A percentile compares a stretch with the other conserved stretches of the same genome.
Evolutionary conservation across 1,284 basidiomycete genomes (phyloP).

Genomic region (Stygiomarasmius scandens): DNA sequence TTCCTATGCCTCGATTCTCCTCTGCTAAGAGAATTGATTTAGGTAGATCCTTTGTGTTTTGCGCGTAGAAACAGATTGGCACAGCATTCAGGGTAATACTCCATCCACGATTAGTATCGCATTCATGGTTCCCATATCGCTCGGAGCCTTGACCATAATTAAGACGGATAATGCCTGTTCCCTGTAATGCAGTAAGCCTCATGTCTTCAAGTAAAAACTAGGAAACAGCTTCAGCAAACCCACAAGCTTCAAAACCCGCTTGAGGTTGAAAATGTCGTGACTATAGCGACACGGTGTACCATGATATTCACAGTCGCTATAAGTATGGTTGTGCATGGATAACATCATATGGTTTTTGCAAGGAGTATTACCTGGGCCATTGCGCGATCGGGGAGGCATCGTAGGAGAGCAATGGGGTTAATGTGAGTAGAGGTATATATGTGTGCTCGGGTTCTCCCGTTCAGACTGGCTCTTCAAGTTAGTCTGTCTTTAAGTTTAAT

Average conservation of each 20-base stretch:
- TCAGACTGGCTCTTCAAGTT: too few relatives aligned
- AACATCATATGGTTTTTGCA: not conserved
- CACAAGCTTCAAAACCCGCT: not conserved
- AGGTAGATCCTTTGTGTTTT: not conserved
- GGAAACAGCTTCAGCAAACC: not conserved
- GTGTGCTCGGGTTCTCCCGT: too few relatives aligned
- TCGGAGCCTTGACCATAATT: not conserved
- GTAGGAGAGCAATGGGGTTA: too few relatives aligned
- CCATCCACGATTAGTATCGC: not conserved
- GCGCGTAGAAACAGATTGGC: not conserved
- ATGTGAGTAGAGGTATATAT: too few relatives aligned
- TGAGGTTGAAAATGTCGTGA: not conserved
- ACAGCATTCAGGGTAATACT: not conserved
- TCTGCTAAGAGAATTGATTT: conserved; percentile 2
- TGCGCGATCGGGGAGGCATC: too few relatives aligned
- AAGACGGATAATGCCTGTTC: not conserved
- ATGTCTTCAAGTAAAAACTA: not conserved
- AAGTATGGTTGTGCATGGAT: not conserved
- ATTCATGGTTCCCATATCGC: not conserved
- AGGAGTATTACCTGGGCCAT: not conserved
- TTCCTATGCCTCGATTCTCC: not conserved
- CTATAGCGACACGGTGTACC: not conserved
- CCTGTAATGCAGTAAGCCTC: not conserved
- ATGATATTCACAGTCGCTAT: not conserved
- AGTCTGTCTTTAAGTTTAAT: too few relatives aligned